Percentiles rank a stretch among this genome's conserved stretches.
These are phyloP conservation scores for Auricularia heimuer DNA, from an alignment of 768 basidiomycete genomes.

Conservation along the genomic window DNA sequence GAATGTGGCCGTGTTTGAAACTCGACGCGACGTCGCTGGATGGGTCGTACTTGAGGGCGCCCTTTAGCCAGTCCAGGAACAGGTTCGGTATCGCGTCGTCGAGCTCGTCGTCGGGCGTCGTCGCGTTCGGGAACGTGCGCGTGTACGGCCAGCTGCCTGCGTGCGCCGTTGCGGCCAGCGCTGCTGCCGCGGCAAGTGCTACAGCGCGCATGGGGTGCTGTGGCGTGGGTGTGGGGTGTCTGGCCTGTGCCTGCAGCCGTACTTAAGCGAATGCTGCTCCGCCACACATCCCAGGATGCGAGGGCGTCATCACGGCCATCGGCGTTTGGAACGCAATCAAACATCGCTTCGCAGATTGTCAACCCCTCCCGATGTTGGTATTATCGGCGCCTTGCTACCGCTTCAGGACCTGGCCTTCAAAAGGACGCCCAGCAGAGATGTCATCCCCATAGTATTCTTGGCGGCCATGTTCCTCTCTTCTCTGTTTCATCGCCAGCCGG, in stretches of 20 bases:
- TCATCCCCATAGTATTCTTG: no score
- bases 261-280: no score
- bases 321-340: no score
- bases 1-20: neutral
- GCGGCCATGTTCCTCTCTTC: neutral
- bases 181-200: neutral
- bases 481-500: neutral
- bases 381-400: no score
- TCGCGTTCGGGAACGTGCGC: neutral
- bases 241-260: no score
- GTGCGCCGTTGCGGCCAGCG: conserved; percentile 23
- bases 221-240: neutral
- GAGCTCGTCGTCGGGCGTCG: neutral
- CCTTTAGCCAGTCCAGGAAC: neutral
- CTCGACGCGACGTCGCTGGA: neutral
- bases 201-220: neutral
- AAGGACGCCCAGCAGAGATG: no score
- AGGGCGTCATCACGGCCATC: no score
- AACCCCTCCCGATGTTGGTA: no score
- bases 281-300: no score
- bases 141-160: conserved; percentile 6
- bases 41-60: neutral
- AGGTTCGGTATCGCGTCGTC: neutral
- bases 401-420: no score
- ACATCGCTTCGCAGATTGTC: no score